Base-by-base conservation (phyloP, 2,329 filamentous ascomycete species). In the Fusarium brachygibbosum region DNA sequence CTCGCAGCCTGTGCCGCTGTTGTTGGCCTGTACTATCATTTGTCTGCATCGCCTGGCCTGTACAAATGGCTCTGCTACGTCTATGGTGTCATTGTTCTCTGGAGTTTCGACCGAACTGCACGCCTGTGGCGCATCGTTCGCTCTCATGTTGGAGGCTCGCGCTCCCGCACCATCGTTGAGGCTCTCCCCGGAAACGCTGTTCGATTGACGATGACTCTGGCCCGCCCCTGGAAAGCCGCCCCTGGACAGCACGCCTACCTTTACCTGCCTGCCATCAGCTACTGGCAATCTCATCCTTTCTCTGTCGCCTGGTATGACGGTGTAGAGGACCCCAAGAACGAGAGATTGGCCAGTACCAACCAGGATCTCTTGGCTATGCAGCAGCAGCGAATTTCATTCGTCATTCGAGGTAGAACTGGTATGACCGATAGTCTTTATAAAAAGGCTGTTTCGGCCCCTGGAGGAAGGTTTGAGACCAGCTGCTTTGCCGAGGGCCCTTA, bases 231-330 rank as follows among this genome's bases (percentile, higher is more conserved):
- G 91, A 86, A 81, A 40, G 93, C 93, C 83, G 84, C 84, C 62
- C 89, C 92, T 0, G 91, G 92, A 35, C 91, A 94, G 78, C 92
- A 95, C 76, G 90, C 91, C 35, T 95, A 94, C 77, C 81, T 95
- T 21, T 94, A 94, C 81, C 86, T 95, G 80, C 92, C 92, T 10
- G 83, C 85, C 7, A 82, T 94, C 74, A 90, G 90, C 67, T 84
- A 89, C 65, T 90, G 88, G 86, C 91, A 91, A 72, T 93, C 90
- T 46, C 92, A 95, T 75, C 92, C 92, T 2, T 94, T 94, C 82
- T 93, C 91, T 4, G 84, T 94, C 42, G 90, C 91, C 35, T 95
- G 92, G 92, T 90, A 88, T 69, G 90, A 93, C 63, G 90, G 93
- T 65, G 84, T 82, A 41, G 85, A 87, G 61, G 79, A 82, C 50